Conservation (phyloP, 129 eudicot species). For the Gnaphalium uliginosum region DNA sequence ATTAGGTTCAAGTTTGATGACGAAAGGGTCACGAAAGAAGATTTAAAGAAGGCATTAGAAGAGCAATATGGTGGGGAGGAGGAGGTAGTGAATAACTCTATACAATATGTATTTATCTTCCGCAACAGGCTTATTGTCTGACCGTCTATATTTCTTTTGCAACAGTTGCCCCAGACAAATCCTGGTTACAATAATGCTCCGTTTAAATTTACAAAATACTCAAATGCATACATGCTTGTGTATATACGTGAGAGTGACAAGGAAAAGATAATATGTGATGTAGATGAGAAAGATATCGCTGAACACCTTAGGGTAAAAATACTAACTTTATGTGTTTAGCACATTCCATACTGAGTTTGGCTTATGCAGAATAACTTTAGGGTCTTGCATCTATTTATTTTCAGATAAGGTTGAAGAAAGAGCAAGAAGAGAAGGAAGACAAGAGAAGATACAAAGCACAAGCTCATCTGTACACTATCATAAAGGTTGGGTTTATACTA, state of each 20-base stretch:
- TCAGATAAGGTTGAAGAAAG: constrained; percentile 87
- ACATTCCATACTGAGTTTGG: constrained; percentile 18
- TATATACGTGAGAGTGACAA: constrained; percentile 93
- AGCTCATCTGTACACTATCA: constrained; percentile 89
- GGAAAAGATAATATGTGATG: constrained; percentile 87
- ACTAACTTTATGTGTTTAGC: neutral
- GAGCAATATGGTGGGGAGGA: constrained; percentile 98
- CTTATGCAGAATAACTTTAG: constrained; percentile 15
- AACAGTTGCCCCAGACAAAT: constrained; percentile 89
- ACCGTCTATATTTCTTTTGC: constrained; percentile 13
- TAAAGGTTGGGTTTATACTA: constrained; percentile 56
- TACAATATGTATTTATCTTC: constrained; percentile 7
- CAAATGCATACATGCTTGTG: constrained; percentile 98
- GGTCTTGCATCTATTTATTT: constrained; percentile 7
- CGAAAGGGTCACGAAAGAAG: constrained; percentile 94
- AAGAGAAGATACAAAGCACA: constrained; percentile 87
- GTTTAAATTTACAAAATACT: constrained; percentile 84
- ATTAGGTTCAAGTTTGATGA: constrained; percentile 92
- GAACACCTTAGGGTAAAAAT: constrained; percentile 77
- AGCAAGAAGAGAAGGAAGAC: constrained; percentile 90
- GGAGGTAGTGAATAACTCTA: constrained; percentile 54
- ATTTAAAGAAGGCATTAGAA: constrained; percentile 78
- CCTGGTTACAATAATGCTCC: constrained; percentile 86
- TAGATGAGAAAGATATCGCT: constrained; percentile 92
- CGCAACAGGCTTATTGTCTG: constrained; percentile 4